A percentile compares a stretch with the other conserved stretches of the same genome.
These are phyloP conservation scores for Acacia concinna DNA, from an alignment of 331 rosid species.

Conservation along the genomic window DNA sequence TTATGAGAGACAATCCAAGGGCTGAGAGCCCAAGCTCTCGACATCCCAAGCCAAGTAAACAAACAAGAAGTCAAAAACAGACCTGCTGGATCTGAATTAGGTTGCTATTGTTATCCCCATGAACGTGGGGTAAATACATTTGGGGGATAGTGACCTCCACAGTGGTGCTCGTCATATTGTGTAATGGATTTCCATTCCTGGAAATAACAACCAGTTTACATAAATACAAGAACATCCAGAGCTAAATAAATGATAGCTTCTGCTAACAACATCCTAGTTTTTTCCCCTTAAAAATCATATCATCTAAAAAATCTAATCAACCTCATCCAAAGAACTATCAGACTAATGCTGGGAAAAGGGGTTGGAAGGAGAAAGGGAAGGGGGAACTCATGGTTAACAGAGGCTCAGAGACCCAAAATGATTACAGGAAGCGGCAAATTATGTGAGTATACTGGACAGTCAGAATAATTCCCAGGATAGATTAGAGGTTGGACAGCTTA, in stretches of 20 bases:
- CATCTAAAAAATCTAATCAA: neutral
- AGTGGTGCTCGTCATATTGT: slow-evolving; percentile 34
- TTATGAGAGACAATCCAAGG: neutral
- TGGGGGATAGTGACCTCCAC: slow-evolving; percentile 71
- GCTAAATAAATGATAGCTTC: neutral
- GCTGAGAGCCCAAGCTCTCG: neutral
- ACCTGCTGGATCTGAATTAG: slow-evolving; percentile 77
- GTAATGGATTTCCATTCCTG: slow-evolving; percentile 49
- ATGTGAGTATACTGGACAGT: neutral
- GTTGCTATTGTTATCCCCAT: slow-evolving; percentile 68
- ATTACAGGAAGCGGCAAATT: neutral
- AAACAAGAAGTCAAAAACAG: slow-evolving; percentile 19
- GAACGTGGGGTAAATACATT: slow-evolving; percentile 52
- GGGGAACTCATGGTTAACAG: neutral
- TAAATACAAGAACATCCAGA: slow-evolving; percentile 11
- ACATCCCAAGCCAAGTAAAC: neutral
- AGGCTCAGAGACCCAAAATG: neutral
- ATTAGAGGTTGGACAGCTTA: neutral
- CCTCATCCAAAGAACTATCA: neutral
- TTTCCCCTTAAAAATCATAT: no score
- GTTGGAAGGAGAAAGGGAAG: neutral
- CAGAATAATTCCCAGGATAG: neutral
- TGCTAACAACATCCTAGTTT: neutral
- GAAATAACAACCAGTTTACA: slow-evolving; percentile 20
- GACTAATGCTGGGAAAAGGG: neutral